Percentiles rank a stretch among this genome's conserved stretches.
These are phyloP conservation scores for Thalassiosira mediterranea DNA, from an alignment of 352 stramenopile species.

Conservation along the genomic window DNA sequence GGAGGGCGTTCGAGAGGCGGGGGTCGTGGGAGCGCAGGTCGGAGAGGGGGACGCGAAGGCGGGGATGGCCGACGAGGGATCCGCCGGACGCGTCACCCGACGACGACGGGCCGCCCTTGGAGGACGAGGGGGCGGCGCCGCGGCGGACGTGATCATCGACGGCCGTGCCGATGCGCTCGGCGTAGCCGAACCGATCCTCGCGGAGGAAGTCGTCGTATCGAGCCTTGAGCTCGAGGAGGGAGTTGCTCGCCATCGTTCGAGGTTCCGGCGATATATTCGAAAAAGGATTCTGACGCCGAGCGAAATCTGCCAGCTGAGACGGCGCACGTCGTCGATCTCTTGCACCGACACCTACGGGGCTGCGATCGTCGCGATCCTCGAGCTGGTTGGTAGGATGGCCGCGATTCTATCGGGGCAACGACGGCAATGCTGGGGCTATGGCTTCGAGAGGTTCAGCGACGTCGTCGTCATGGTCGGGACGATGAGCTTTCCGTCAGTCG, in stretches of 20 bases:
- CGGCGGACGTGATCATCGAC: slow-evolving; percentile 73
- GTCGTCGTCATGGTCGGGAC: no score
- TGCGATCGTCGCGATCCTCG: no score
- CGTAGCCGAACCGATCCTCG: slow-evolving; percentile 55
- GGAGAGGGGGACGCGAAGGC: slow-evolving; percentile 62
- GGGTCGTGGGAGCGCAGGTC: slow-evolving; percentile 65
- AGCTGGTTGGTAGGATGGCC: no score
- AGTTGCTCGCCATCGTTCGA: slow-evolving; percentile 23
- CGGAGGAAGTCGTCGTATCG: slow-evolving; percentile 74
- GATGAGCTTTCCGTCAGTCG: no score
- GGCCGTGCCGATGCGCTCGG: slow-evolving; percentile 66
- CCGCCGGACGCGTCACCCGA: neutral
- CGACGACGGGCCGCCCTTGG: slow-evolving; percentile 19
- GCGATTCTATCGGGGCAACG: no score
- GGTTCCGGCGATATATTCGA: no score
- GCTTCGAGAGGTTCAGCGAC: no score
- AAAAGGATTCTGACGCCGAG: no score
- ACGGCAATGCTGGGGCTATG: no score
- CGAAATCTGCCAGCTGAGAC: no score
- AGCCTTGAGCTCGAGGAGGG: slow-evolving; percentile 44
- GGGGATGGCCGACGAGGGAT: slow-evolving; percentile 51
- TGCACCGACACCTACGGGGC: no score
- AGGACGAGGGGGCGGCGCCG: neutral
- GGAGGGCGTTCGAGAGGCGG: slow-evolving; percentile 51
- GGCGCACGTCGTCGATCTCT: no score